Evolutionary conservation across 2,329 filamentous ascomycete species (phyloP).

Genomic region (Akanthomyces uredinophilus): DNA sequence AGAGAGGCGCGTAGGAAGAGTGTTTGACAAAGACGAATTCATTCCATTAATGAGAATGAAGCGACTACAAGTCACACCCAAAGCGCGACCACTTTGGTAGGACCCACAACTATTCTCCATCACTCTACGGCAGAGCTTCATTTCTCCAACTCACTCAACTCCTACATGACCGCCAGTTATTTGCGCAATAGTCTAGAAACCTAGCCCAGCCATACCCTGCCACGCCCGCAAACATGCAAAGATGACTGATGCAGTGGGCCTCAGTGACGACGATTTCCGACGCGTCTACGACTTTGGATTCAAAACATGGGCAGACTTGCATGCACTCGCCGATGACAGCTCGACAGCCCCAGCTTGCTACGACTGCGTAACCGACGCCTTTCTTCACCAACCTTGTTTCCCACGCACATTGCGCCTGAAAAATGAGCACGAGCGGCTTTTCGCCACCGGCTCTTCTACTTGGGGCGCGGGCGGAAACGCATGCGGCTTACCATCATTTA

Average conservation of each 20-base stretch:
- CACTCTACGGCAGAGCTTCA: too few relatives aligned
- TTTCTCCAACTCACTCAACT: too few relatives aligned
- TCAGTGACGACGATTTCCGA: neutral
- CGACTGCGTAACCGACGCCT: neutral
- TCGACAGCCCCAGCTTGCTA: neutral
- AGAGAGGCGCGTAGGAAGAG: too few relatives aligned
- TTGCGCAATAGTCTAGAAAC: too few relatives aligned
- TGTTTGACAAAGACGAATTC: too few relatives aligned
- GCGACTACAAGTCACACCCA: too few relatives aligned
- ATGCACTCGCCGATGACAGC: neutral
- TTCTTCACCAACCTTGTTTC: neutral
- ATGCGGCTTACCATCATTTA: constrained; percentile 1
- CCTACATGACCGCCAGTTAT: too few relatives aligned
- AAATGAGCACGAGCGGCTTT: neutral
- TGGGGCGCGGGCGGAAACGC: neutral
- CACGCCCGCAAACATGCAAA: neutral
- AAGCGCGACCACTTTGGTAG: too few relatives aligned
- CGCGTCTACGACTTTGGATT: neutral
- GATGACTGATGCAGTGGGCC: neutral
- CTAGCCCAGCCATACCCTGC: too few relatives aligned
- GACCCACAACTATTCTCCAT: too few relatives aligned
- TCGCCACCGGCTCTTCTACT: neutral
- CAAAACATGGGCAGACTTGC: neutral
- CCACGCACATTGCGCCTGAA: neutral
- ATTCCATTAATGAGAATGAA: too few relatives aligned